Conservation (phyloP, 192 early-diverging fungal genomes). For the Backusella tuberculispora region DNA sequence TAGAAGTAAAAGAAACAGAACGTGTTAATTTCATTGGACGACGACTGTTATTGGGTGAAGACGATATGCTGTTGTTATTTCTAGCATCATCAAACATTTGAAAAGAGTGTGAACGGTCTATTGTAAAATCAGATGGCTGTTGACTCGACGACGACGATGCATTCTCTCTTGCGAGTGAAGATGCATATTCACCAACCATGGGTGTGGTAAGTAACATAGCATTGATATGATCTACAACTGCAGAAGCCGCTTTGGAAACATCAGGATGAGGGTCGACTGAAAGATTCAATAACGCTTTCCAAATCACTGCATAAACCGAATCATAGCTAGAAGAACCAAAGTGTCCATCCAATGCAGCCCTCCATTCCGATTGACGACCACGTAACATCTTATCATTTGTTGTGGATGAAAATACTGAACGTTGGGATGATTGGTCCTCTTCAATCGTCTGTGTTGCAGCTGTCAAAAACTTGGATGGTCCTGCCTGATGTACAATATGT, state of each 20-base stretch:
- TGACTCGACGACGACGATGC: neutral
- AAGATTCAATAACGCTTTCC: constrained; percentile 83
- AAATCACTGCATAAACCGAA: constrained; percentile 68
- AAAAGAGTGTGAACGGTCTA: constrained; percentile 38
- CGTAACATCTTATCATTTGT: constrained; percentile 30
- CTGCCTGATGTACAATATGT: constrained; percentile 67
- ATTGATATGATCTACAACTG: constrained; percentile 76
- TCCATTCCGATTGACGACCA: constrained; percentile 23
- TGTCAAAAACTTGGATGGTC: constrained; percentile 62
- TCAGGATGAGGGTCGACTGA: constrained; percentile 82
- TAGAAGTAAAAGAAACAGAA: constrained; percentile 42
- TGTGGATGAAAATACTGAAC: constrained; percentile 20
- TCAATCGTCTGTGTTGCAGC: constrained; percentile 62
- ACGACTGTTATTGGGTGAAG: neutral
- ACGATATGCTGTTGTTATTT: neutral
- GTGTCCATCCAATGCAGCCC: constrained; percentile 30
- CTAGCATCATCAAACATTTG: constrained; percentile 17
- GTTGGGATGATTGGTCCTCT: constrained; percentile 38
- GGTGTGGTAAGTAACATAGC: constrained; percentile 43
- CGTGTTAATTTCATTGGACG: constrained; percentile 42
- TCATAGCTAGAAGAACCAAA: constrained; percentile 43
- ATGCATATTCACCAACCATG: constrained; percentile 38
- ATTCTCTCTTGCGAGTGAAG: constrained; percentile 26
- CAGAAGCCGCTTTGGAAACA: constrained; percentile 68
- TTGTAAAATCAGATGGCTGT: neutral